These are phyloP conservation scores for Mortierella sp. DNA, from an alignment of 371 early-diverging fungal species.

Conservation along the genomic window DNA sequence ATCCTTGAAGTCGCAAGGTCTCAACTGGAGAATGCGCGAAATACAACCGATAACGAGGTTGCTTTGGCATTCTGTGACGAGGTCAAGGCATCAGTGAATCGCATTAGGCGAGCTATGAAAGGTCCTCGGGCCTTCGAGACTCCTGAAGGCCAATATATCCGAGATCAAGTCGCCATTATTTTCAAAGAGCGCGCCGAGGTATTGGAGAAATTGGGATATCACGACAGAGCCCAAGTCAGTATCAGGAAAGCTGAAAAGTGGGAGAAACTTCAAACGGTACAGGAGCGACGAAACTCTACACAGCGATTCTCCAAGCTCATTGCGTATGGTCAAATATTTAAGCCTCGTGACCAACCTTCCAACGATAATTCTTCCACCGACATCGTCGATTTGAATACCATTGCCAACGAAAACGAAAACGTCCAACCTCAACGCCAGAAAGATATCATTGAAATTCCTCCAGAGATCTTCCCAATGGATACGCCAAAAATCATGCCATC, in stretches of 20 bases:
- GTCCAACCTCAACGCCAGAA: not conserved
- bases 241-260: conserved; percentile 10
- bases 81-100: not conserved
- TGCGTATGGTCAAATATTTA: not conserved
- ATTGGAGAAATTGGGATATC: conserved; percentile 1
- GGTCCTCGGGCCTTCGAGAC: not conserved
- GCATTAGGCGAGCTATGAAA: conserved; percentile 8
- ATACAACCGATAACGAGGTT: not conserved
- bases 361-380: too few species aligned
- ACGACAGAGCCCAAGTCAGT: not conserved
- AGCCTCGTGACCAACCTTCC: not conserved
- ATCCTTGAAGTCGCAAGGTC: not conserved
- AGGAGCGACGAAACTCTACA: not conserved
- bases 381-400: too few species aligned
- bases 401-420: not conserved
- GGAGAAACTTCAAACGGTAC: not conserved
- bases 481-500: not conserved
- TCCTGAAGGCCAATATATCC: not conserved
- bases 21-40: conserved; percentile 10
- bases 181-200: conserved; percentile 1
- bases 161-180: not conserved
- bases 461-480: not conserved
- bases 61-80: conserved; percentile 4
- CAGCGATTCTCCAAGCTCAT: not conserved
- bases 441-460: not conserved